Conservation (phyloP, 23 red algal genomes). For the Gracilaria caudata region DNA sequence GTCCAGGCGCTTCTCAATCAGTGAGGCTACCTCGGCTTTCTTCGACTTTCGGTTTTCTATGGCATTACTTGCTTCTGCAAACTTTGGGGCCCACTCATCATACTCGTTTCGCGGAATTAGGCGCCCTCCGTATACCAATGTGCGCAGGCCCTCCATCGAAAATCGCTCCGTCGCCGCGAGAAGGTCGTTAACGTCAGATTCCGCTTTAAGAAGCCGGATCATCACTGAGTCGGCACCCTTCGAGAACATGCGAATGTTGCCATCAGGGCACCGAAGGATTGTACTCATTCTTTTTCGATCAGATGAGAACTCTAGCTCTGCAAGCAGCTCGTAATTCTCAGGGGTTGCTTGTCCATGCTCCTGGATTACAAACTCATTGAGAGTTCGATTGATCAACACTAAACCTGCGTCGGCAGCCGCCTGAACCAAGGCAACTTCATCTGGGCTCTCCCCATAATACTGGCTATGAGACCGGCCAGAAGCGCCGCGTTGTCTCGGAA, state of each 20-base stretch:
- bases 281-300: conserved; percentile 89
- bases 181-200: conserved; percentile 34
- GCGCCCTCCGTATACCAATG: conserved; percentile 72
- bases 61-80: conserved; percentile 50
- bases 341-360: conserved; percentile 5
- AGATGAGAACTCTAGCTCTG: conserved; percentile 75
- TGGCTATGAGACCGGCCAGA: conserved; percentile 19
- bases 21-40: conserved; percentile 48
- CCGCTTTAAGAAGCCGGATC: conserved; percentile 55
- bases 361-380: conserved; percentile 36
- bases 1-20: conserved; percentile 76
- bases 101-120: conserved; percentile 55
- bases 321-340: conserved; percentile 67
- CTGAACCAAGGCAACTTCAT: conserved; percentile 90
- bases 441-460: conserved; percentile 84
- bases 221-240: conserved; percentile 93
- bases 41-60: conserved; percentile 51
- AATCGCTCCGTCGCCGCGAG: conserved; percentile 69
- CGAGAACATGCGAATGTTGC: conserved; percentile 71
- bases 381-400: conserved; percentile 40
- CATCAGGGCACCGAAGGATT: conserved; percentile 75
- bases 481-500: conserved; percentile 35
- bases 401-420: conserved; percentile 71
- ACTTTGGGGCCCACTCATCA: conserved; percentile 47
- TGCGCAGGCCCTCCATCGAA: conserved; percentile 87